Percentiles rank a stretch among this genome's conserved stretches.
Evolutionary conservation across 371 early-diverging fungal genomes (phyloP).

Genomic region (Actinomucor elegans): DNA sequence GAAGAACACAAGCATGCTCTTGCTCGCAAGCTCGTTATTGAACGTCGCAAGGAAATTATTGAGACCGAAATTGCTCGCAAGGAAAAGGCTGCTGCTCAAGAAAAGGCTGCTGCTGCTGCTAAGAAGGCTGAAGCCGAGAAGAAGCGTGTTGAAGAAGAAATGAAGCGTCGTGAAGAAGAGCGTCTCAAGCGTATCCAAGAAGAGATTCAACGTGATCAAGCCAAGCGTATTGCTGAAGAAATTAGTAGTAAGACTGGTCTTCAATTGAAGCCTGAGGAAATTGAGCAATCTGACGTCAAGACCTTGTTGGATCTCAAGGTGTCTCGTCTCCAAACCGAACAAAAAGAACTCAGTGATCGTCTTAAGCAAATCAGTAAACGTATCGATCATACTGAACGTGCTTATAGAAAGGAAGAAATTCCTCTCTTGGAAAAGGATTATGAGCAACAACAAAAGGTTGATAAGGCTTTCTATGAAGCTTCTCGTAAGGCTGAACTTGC

Average conservation of each 20-base stretch:
- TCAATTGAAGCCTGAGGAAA: conserved; percentile 79
- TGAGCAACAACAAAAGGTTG: conserved; percentile 83
- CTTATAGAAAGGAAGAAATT: conserved; percentile 92
- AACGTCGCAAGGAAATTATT: conserved; percentile 89
- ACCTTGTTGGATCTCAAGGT: conserved; percentile 84
- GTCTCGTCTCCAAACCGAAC: conserved; percentile 89
- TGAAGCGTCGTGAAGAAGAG: conserved; percentile 81
- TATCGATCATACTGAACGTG: conserved; percentile 95
- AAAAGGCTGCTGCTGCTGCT: conserved; percentile 66
- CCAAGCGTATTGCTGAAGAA: conserved; percentile 85
- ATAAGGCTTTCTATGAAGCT: conserved; percentile 79
- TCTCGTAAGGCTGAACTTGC: conserved; percentile 69
- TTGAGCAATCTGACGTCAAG: conserved; percentile 83
- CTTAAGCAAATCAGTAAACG: conserved; percentile 76
- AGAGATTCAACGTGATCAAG: conserved; percentile 83
- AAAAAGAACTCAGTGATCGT: conserved; percentile 74
- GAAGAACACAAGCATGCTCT: conserved; percentile 82
- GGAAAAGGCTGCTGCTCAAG: conserved; percentile 81
- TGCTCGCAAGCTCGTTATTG: conserved; percentile 83
- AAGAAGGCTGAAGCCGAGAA: conserved; percentile 89
- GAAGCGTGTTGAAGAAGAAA: conserved; percentile 83
- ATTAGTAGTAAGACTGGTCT: conserved; percentile 81
- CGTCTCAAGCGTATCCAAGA: conserved; percentile 76
- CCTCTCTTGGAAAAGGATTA: conserved; percentile 91
- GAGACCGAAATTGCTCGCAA: conserved; percentile 78